Percentiles rank a stretch among this genome's conserved stretches.
Evolutionary conservation across 179 eudicot genomes (phyloP).

Genomic region (Sideroxylon spinosum): DNA sequence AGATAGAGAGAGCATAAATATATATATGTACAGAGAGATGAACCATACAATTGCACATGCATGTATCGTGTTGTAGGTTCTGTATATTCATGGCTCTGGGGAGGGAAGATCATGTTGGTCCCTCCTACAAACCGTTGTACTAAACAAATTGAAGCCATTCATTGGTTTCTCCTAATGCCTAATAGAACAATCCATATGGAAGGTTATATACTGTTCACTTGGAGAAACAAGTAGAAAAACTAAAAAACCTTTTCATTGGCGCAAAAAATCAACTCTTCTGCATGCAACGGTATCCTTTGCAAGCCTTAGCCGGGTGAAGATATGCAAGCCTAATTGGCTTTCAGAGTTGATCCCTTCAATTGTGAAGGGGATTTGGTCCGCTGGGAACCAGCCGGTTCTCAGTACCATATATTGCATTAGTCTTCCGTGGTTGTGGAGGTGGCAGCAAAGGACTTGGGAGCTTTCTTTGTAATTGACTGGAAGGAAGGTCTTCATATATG

Average conservation of each 20-base stretch:
- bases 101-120: not conserved
- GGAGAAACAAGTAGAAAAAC: no score
- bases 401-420: slow-evolving; percentile 36
- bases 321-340: not conserved
- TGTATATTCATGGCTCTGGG: not conserved
- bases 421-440: slow-evolving; percentile 15
- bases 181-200: not conserved
- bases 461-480: not conserved
- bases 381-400: slow-evolving; percentile 54
- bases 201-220: not conserved
- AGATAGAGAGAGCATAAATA: not conserved
- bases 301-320: not conserved
- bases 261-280: not conserved
- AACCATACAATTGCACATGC: not conserved
- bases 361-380: slow-evolving; percentile 62
- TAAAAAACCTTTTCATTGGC: not conserved
- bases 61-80: not conserved
- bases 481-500: not conserved
- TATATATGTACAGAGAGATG: not conserved
- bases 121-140: not conserved
- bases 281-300: not conserved
- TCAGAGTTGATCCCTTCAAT: slow-evolving; percentile 16
- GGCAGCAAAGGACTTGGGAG: slow-evolving; percentile 1
- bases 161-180: not conserved
- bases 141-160: not conserved